These are phyloP conservation scores for Chloris gayana DNA, from an alignment of 176 grass and related monocot species.

Conservation along the genomic window DNA sequence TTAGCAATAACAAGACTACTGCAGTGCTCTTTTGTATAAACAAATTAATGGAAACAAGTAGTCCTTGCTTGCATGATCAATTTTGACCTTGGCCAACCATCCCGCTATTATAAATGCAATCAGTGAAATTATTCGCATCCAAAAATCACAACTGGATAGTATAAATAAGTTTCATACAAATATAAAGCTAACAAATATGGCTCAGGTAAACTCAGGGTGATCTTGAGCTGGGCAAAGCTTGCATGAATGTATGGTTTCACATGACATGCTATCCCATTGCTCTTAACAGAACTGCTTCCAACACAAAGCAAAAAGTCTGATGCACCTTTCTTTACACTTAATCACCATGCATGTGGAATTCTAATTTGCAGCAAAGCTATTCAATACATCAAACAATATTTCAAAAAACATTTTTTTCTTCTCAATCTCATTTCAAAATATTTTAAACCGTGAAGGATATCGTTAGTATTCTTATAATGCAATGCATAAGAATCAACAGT, in stretches of 20 bases:
- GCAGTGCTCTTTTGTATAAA: not conserved
- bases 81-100: not conserved
- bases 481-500: not conserved
- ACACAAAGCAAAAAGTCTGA: not conserved
- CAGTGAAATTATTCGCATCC: conserved; percentile 10
- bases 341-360: not conserved
- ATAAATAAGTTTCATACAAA: no score
- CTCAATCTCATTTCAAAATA: not conserved
- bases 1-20: conserved; percentile 17
- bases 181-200: not conserved
- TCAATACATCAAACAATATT: not conserved
- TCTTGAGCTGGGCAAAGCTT: not conserved
- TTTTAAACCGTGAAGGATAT: not conserved
- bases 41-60: no score
- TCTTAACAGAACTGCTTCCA: not conserved
- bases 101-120: not conserved
- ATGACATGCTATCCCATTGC: no score
- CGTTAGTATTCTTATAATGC: not conserved
- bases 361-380: not conserved
- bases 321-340: not conserved
- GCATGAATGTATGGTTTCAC: no score
- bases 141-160: no score
- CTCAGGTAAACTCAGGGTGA: not conserved
- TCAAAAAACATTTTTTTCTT: not conserved
- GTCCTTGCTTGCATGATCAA: no score